Conservation (phyloP, 352 stramenopile species). For the Plasmopara viticola region DNA sequence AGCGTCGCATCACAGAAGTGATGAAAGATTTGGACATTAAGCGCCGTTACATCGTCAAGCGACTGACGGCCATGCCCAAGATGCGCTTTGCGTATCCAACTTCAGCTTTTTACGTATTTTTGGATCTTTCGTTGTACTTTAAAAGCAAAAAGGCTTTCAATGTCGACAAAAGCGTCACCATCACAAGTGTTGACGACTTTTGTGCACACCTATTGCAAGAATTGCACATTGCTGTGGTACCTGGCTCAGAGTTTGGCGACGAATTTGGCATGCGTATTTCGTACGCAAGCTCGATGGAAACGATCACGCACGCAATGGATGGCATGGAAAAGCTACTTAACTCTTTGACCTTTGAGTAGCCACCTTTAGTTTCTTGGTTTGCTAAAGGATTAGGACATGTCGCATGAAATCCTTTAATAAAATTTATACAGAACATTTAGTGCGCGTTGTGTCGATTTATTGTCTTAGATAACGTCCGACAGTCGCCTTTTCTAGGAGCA, state of each 20-base stretch:
- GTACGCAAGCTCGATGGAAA: constrained; percentile 35
- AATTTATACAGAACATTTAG: too few relatives aligned
- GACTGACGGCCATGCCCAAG: constrained; percentile 76
- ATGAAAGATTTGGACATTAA: constrained; percentile 67
- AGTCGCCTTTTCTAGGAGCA: too few relatives aligned
- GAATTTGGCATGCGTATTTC: constrained; percentile 91
- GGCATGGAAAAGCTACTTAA: constrained; percentile 49
- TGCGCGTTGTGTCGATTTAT: too few relatives aligned
- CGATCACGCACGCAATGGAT: constrained; percentile 57
- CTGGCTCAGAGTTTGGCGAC: constrained; percentile 92
- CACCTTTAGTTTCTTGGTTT: background rate
- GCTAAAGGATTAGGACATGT: too few relatives aligned
- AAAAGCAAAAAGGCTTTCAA: constrained; percentile 38
- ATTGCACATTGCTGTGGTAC: constrained; percentile 90
- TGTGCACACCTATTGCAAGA: constrained; percentile 89
- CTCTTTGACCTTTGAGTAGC: constrained; percentile 44
- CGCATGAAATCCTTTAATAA: too few relatives aligned
- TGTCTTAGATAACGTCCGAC: too few relatives aligned
- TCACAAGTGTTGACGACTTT: constrained; percentile 52
- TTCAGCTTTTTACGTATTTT: constrained; percentile 94
- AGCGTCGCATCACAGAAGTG: constrained; percentile 45
- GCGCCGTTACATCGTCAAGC: constrained; percentile 86
- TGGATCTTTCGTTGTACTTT: constrained; percentile 84
- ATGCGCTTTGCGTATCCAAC: constrained; percentile 82
- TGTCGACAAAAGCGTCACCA: constrained; percentile 36